Evolutionary conservation across 2,329 filamentous ascomycete genomes (phyloP), one percentile per base, ranked within the genome.

Genomic region (Aspergillus intermedius): DNA sequence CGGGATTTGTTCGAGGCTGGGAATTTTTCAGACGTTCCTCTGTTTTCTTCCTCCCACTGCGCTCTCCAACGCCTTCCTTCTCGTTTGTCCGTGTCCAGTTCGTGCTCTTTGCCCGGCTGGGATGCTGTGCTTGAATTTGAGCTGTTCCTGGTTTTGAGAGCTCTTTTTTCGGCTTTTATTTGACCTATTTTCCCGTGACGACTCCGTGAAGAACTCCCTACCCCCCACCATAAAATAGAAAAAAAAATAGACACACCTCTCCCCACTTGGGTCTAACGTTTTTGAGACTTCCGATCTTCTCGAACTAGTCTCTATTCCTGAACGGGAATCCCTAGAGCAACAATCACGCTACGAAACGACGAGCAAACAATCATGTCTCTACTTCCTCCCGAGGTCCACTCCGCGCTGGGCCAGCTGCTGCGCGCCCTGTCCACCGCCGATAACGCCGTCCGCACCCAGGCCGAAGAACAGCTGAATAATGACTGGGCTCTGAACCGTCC

Each of bases 361-460:
- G 17, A 46, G 23, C 58, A 54, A 59, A 55, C 54, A 56, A 54
- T 54, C 60, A 93, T 95, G 89, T 95, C 91, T 69, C 74, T 95
- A 59, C 83, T 97, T 41, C 84, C 90, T 56, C 77, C 86, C 58
- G 88, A 96, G 65, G 80, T 93, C 64, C 87, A 93, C 69, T 79
- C 83, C 60, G 88, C 91, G 74, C 84, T 98, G 63, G 78, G 80
- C 56, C 86, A 91, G 79, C 83, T 98, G 59, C 79, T 98, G 67
- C 83, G 87, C 74, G 91, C 86, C 59, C 82, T 98, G 56, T 87
- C 93, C 74, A 91, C 88, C 43, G 75, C 89, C 60, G 91, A 98
- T 74, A 98, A 98, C 74, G 77, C 78, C 50, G 79, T 88, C 60
- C 86, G 93, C 66, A 82, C 87, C 25, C 83, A 88, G 69, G 91